phyloP scores from a whole-genome alignment of 1,139 yeast genomes.

The Protomyces macrosporus region DNA sequence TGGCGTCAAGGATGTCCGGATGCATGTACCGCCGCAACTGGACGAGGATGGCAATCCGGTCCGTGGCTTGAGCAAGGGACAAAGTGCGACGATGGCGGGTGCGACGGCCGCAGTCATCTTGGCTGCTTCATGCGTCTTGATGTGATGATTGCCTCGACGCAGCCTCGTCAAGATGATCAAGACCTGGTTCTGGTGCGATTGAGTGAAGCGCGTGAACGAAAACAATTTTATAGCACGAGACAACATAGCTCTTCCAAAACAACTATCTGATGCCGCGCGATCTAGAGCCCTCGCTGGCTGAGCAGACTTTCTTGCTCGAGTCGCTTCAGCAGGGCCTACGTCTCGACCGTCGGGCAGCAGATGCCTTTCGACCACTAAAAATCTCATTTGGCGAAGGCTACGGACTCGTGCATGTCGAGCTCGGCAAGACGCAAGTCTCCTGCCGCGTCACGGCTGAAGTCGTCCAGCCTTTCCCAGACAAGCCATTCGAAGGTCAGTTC shows the following conservation, averaged over 20 bases:
- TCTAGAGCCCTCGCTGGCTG: constrained; percentile 61
- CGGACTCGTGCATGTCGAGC: constrained; percentile 71
- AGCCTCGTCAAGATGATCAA: too few species aligned
- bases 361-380: constrained; percentile 58
- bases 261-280: constrained; percentile 49
- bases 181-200: too few species aligned
- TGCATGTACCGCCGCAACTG: constrained; percentile 11
- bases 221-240: too few species aligned
- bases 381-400: constrained; percentile 63
- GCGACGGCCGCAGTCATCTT: constrained; percentile 10
- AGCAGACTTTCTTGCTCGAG: constrained; percentile 55
- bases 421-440: constrained; percentile 70
- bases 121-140: constrained; percentile 12
- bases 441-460: constrained; percentile 77
- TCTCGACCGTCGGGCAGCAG: constrained; percentile 61
- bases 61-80: not conserved
- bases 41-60: constrained; percentile 8
- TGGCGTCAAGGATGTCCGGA: constrained; percentile 4
- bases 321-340: constrained; percentile 61
- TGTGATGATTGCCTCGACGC: too few species aligned
- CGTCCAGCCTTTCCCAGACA: constrained; percentile 76
- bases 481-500: constrained; percentile 91
- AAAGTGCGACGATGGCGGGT: constrained; percentile 3
- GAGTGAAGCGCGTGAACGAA: too few species aligned
- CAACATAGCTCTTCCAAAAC: too few species aligned